phyloP scores from a whole-genome alignment of 2,329 filamentous ascomycete genomes.

The Fonsecaea monophora region DNA sequence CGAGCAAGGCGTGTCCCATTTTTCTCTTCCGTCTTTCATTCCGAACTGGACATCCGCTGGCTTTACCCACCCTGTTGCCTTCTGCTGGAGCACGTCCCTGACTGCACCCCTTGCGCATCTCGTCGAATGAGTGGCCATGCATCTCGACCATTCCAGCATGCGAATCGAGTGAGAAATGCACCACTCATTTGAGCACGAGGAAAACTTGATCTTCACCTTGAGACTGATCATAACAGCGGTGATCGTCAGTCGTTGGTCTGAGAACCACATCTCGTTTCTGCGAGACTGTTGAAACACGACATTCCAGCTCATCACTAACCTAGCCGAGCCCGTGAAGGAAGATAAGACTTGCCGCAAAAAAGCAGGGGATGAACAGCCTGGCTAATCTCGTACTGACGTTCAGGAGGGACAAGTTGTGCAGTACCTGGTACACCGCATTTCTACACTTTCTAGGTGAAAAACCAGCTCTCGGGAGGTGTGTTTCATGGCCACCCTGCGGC shows the following conservation, averaged over 20 bases:
- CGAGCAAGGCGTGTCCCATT: not conserved
- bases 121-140: conserved; percentile 17
- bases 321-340: not conserved
- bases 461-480: not conserved
- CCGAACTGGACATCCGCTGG: conserved; percentile 10
- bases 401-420: not conserved
- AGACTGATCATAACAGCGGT: conserved; percentile 2
- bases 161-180: conserved; percentile 6
- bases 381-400: not conserved
- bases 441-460: not conserved
- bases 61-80: conserved; percentile 11
- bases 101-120: conserved; percentile 12
- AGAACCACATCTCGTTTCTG: not conserved
- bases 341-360: not conserved
- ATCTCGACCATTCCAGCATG: conserved; percentile 20
- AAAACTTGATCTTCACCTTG: conserved; percentile 2
- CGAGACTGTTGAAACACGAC: not conserved
- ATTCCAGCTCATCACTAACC: conserved; percentile 1
- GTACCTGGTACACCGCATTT: conserved; percentile 5
- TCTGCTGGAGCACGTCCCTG: not conserved
- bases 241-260: conserved; percentile 4
- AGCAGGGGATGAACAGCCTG: not conserved
- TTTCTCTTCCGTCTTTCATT: not conserved
- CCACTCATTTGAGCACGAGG: conserved; percentile 33
- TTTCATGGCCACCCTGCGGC: not conserved